These are phyloP conservation scores for Pyrenopolyporus hunteri DNA, from an alignment of 495 filamentous ascomycete genomes.

Conservation along the genomic window DNA sequence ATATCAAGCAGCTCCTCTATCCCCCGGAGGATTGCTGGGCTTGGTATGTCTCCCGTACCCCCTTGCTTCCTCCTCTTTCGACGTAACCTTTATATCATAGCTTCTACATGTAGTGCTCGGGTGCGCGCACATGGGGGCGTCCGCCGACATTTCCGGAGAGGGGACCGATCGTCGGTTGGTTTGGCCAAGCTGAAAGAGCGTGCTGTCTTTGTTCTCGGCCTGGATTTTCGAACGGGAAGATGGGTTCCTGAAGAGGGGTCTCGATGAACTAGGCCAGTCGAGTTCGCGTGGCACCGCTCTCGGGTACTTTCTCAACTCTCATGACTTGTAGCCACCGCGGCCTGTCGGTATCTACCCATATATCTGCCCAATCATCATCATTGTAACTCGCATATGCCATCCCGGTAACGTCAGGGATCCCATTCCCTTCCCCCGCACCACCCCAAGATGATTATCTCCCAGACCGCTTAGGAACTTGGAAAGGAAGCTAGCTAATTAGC, in stretches of 20 bases:
- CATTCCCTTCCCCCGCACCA: slow-evolving; percentile 36
- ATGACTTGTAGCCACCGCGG: slow-evolving; percentile 19
- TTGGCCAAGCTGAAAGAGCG: slow-evolving; percentile 1
- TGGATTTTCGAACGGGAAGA: slow-evolving; percentile 2
- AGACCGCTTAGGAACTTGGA: slow-evolving; percentile 14
- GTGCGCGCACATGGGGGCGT: slow-evolving; percentile 5
- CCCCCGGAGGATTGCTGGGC: not conserved
- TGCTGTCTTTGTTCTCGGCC: slow-evolving; percentile 6
- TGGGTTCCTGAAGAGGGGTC: not conserved
- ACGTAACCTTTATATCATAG: slow-evolving; percentile 26
- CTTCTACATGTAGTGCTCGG: slow-evolving; percentile 1
- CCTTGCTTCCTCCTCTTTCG: slow-evolving; percentile 22
- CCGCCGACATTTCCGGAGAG: not conserved
- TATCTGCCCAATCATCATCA: slow-evolving; percentile 18
- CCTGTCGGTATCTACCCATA: slow-evolving; percentile 11
- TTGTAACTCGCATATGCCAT: slow-evolving; percentile 16
- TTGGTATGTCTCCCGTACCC: no score
- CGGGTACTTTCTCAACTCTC: slow-evolving; percentile 10
- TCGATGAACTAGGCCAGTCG: slow-evolving; percentile 6
- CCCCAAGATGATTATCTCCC: slow-evolving; percentile 18
- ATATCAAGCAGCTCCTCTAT: not conserved
- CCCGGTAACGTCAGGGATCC: slow-evolving; percentile 22
- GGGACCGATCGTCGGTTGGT: slow-evolving; percentile 11
- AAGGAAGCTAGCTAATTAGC: not conserved
- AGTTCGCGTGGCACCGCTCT: slow-evolving; percentile 12